Evolutionary conservation across 305 asterid species (phyloP).

Genomic region (Salvia sclarea): DNA sequence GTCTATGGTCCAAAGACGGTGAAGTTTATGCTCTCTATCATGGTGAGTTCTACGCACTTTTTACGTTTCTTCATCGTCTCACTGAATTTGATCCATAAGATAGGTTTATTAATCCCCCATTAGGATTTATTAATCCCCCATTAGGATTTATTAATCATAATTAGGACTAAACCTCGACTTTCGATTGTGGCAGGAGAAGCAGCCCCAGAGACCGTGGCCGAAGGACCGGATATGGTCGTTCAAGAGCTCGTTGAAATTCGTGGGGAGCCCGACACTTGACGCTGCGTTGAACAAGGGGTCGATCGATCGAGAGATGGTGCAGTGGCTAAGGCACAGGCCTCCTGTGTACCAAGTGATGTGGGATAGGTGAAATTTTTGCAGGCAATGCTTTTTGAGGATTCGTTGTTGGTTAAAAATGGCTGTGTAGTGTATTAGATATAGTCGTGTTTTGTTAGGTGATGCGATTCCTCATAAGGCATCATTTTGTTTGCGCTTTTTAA

Average conservation of each 20-base stretch:
- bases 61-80: no score
- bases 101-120: no score
- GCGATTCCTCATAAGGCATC: constrained; percentile 29
- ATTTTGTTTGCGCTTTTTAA: constrained; percentile 35
- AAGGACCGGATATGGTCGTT: constrained; percentile 92
- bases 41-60: no score
- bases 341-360: constrained; percentile 76
- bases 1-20: constrained; percentile 91
- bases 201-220: constrained; percentile 91
- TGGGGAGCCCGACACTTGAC: constrained; percentile 93
- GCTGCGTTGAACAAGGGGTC: constrained; percentile 61
- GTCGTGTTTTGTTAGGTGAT: constrained; percentile 27
- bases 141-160: no score
- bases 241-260: constrained; percentile 55
- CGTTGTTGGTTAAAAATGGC: constrained; percentile 11
- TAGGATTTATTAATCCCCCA: no score
- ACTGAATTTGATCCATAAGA: no score
- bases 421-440: constrained; percentile 28
- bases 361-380: constrained; percentile 82
- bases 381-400: constrained; percentile 37
- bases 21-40: constrained; percentile 84
- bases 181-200: constrained; percentile 66
- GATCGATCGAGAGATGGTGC: constrained; percentile 72
- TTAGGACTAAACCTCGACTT: background rate
- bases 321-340: constrained; percentile 87